These are phyloP conservation scores for Lactarius tabidus DNA, from an alignment of 768 basidiomycete genomes.

Conservation along the genomic window DNA sequence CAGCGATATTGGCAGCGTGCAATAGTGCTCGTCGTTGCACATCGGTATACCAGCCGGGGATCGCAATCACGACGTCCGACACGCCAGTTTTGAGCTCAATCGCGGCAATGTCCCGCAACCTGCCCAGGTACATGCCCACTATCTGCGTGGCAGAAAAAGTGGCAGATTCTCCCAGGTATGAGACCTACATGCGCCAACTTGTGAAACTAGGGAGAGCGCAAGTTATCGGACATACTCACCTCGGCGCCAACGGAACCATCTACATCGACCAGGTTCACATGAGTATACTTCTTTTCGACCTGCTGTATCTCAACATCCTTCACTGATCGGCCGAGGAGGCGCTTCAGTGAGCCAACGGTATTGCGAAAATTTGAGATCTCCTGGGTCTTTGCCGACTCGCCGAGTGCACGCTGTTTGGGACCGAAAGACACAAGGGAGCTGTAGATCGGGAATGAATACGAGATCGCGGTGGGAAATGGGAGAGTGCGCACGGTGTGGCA, in stretches of 20 bases:
- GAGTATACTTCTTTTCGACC: constrained; percentile 87
- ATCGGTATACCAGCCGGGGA: constrained; percentile 97
- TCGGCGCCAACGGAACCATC: constrained; percentile 79
- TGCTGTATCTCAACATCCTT: constrained; percentile 78
- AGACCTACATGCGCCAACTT: constrained; percentile 52
- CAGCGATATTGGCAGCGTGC: constrained; percentile 86
- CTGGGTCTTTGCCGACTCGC: constrained; percentile 94
- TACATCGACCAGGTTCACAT: constrained; percentile 81
- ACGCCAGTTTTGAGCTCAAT: constrained; percentile 83
- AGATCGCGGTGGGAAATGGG: background rate
- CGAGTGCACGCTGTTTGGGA: constrained; percentile 83
- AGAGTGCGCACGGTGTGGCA: constrained; percentile 76
- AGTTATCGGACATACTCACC: constrained; percentile 45
- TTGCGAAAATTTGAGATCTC: constrained; percentile 98
- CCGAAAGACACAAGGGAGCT: constrained; percentile 96
- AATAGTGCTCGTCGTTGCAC: constrained; percentile 85
- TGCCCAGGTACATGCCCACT: constrained; percentile 85
- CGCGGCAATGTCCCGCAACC: constrained; percentile 82
- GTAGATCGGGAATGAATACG: background rate
- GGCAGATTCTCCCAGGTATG: constrained; percentile 77
- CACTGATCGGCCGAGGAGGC: constrained; percentile 79
- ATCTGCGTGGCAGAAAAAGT: constrained; percentile 88
- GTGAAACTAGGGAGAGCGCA: constrained; percentile 16
- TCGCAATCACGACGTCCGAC: constrained; percentile 90
- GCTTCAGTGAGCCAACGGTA: constrained; percentile 90